Conservation (phyloP, 2,329 filamentous ascomycete genomes). For the Cytospora paraplurivora region DNA sequence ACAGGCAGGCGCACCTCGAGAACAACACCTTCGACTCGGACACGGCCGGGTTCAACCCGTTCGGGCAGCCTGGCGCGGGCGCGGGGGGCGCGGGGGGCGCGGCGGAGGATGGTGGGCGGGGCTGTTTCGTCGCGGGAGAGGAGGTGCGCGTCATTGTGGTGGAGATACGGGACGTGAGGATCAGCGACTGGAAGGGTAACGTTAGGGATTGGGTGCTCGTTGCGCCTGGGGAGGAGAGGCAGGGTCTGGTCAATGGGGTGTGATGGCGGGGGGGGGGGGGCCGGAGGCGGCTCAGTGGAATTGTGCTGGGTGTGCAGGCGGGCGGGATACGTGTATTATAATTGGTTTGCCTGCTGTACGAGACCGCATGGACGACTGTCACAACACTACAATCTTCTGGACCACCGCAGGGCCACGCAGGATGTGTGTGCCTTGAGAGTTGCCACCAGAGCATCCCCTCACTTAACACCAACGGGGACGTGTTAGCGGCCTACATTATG, state of each 20-base stretch:
- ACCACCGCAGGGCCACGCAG: too few species aligned
- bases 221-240: slow-evolving; percentile 34
- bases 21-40: slow-evolving; percentile 84
- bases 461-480: too few species aligned
- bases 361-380: too few species aligned
- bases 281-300: neutral
- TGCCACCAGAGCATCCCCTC: too few species aligned
- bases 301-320: neutral
- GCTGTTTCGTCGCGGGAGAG: slow-evolving; percentile 75
- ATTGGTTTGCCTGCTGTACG: too few species aligned
- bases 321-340: neutral
- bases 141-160: slow-evolving; percentile 89
- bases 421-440: too few species aligned
- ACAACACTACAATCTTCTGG: too few species aligned
- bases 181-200: slow-evolving; percentile 93
- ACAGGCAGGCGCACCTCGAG: slow-evolving; percentile 78
- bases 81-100: slow-evolving; percentile 31
- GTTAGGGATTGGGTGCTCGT: slow-evolving; percentile 74
- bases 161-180: slow-evolving; percentile 78
- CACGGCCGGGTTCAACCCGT: slow-evolving; percentile 36
- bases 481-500: too few species aligned
- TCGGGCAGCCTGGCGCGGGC: slow-evolving; percentile 15
- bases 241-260: slow-evolving; percentile 44
- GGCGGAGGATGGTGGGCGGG: slow-evolving; percentile 55
- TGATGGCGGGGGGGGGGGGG: too few species aligned